Percentiles rank a stretch among this genome's conserved stretches.
Conservation (phyloP, 805 yeast genomes). For the Hanseniaspora vineae region DNA sequence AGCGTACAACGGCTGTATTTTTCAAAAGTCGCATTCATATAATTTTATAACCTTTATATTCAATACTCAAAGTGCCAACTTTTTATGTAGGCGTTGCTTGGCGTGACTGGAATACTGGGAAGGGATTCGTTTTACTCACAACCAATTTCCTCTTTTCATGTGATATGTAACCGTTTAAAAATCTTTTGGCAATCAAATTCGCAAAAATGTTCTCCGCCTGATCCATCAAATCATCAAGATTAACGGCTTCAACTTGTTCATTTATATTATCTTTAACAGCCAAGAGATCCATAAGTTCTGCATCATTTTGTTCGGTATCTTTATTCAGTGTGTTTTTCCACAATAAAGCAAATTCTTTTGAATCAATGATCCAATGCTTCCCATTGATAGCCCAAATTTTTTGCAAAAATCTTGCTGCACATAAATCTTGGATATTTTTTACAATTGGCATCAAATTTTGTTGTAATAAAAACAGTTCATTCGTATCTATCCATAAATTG, state of each 20-base stretch:
- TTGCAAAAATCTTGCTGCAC: slow-evolving; percentile 1
- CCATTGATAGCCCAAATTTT: not conserved
- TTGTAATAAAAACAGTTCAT: slow-evolving; percentile 39
- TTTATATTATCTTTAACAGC: too few relatives aligned
- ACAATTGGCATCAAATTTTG: slow-evolving; percentile 49
- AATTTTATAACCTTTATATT: too few relatives aligned
- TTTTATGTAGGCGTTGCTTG: too few relatives aligned
- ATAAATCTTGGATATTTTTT: slow-evolving; percentile 17
- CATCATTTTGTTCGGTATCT: slow-evolving; percentile 2
- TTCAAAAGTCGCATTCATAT: not conserved
- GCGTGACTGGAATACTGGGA: slow-evolving; percentile 30
- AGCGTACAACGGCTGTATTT: too few relatives aligned
- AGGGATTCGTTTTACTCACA: slow-evolving; percentile 59
- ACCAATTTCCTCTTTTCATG: slow-evolving; percentile 65
- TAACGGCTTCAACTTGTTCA: too few relatives aligned
- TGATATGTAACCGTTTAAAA: slow-evolving; percentile 69
- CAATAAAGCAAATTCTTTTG: not conserved
- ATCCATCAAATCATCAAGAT: slow-evolving; percentile 25
- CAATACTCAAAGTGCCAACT: too few relatives aligned
- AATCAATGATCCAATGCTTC: not conserved
- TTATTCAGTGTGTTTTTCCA: not conserved
- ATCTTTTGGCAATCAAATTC: slow-evolving; percentile 43
- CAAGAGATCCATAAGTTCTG: not conserved
- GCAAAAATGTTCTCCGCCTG: slow-evolving; percentile 62
- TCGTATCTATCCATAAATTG: slow-evolving; percentile 30